These are phyloP conservation scores for Candida dendrica DNA, from an alignment of 805 yeast genomes.

Conservation along the genomic window DNA sequence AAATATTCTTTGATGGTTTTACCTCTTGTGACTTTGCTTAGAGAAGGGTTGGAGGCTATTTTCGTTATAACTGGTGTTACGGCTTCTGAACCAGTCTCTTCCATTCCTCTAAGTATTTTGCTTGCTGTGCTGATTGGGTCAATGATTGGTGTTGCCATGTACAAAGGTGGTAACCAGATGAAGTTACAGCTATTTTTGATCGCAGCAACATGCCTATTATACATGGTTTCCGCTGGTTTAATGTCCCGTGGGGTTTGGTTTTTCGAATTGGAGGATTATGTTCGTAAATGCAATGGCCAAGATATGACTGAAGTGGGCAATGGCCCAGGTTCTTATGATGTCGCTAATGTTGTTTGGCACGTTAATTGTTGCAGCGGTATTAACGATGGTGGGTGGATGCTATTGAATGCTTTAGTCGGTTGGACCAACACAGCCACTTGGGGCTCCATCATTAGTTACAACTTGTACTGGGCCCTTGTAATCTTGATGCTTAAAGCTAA, in stretches of 20 bases:
- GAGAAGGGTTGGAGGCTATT: conserved; percentile 91
- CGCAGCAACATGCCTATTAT: conserved; percentile 72
- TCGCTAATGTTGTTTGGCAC: conserved; percentile 78
- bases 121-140: conserved; percentile 56
- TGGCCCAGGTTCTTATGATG: conserved; percentile 91
- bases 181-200: conserved; percentile 71
- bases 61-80: conserved; percentile 88
- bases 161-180: conserved; percentile 71
- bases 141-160: conserved; percentile 58
- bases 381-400: conserved; percentile 89
- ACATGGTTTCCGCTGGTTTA: conserved; percentile 82
- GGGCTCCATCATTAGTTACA: conserved; percentile 74
- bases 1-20: conserved; percentile 67
- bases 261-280: conserved; percentile 70
- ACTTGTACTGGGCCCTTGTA: conserved; percentile 59
- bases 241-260: conserved; percentile 90
- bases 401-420: conserved; percentile 79
- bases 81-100: conserved; percentile 57
- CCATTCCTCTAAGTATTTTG: conserved; percentile 60
- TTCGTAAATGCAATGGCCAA: conserved; percentile 66
- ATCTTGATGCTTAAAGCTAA: conserved; percentile 39
- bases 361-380: conserved; percentile 92
- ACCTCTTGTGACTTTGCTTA: conserved; percentile 77
- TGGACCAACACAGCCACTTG: conserved; percentile 94
- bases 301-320: conserved; percentile 84